Conservation (phyloP, 352 stramenopile genomes). For the Phytophthora foliorum region DNA sequence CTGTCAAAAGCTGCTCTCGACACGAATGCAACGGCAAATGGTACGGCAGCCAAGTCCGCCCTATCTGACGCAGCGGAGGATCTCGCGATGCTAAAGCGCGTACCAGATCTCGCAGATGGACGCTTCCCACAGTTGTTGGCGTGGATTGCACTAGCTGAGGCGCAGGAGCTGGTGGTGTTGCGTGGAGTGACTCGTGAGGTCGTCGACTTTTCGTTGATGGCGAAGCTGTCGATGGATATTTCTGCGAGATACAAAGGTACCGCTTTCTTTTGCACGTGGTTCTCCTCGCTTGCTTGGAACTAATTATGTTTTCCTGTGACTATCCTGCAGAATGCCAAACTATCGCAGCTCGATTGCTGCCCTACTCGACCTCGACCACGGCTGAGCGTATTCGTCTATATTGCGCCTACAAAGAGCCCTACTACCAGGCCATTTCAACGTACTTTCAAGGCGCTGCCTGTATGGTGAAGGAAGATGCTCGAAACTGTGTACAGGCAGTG, state of each 20-base stretch:
- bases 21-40: conserved; percentile 1
- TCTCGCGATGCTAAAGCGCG: conserved; percentile 51
- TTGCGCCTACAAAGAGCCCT: conserved; percentile 65
- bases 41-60: neutral
- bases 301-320: conserved; percentile 5
- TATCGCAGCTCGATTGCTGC: conserved; percentile 42
- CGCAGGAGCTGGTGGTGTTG: conserved; percentile 74
- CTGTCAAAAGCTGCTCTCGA: conserved; percentile 2
- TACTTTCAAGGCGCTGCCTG: conserved; percentile 75
- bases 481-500: conserved; percentile 62
- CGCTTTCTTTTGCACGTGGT: neutral
- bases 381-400: conserved; percentile 57
- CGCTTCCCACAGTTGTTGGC: conserved; percentile 57
- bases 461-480: conserved; percentile 63
- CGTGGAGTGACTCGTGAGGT: conserved; percentile 65
- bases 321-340: conserved; percentile 39
- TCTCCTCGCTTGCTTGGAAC: neutral
- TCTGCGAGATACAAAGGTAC: conserved; percentile 57
- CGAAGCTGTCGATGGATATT: conserved; percentile 71
- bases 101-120: conserved; percentile 65
- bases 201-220: conserved; percentile 76
- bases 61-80: conserved; percentile 22
- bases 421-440: conserved; percentile 64
- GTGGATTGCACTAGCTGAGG: conserved; percentile 71
- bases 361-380: conserved; percentile 46